Base-by-base conservation (phyloP, 805 yeast species). In the Scheffersomyces coipomensis region DNA sequence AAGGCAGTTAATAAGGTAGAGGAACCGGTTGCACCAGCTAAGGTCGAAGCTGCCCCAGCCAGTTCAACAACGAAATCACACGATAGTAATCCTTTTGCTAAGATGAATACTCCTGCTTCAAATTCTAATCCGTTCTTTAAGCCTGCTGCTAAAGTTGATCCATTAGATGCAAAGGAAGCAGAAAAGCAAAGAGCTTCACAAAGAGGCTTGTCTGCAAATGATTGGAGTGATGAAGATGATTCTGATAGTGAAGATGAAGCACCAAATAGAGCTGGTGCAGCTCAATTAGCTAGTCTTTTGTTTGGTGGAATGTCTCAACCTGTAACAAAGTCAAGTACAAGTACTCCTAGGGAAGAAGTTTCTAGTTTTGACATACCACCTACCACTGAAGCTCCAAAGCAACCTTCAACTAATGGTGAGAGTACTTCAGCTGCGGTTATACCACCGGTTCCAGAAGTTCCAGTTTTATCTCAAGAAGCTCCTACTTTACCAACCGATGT, bases 101-200 rank as follows among this genome's bases (percentile, higher is more conserved):
- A 67, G 40, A 43, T 53, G 54, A 52, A 35, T 4, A 18, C 11
- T 23, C 13, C 36, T 4, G 47, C 15, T 60, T 11, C 29, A 27
- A 17, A 29, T 12, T 27, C 32, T 15, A 76, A 75, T 44, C 86
- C 88, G 37, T 83, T 83, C 53, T 83, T 83, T 58, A 79, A 78
- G 51, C 76, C 79, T 6, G 41, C 47, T 8, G 37, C 35, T 5
- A 41, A 47, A 6, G 64, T 52, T 8, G 49, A 60, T 3, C 52
- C 50, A 2, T 63, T 81, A 47, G 87, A 83, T 52, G 64, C 76
- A 1, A 70, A 70, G 44, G 78, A 79, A 43, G 78, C 85, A 21
- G 83, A 80, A 40, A 83, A 82, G 2, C 90, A 85, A 59, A 71
- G 93, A 60, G 79, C 76, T 19, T 78, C 86, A 6, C 91, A 85